A percentile compares a stretch with the other conserved stretches of the same genome.
Conservation (phyloP, 163 green algal species). For the Smithsoniella earleae region DNA sequence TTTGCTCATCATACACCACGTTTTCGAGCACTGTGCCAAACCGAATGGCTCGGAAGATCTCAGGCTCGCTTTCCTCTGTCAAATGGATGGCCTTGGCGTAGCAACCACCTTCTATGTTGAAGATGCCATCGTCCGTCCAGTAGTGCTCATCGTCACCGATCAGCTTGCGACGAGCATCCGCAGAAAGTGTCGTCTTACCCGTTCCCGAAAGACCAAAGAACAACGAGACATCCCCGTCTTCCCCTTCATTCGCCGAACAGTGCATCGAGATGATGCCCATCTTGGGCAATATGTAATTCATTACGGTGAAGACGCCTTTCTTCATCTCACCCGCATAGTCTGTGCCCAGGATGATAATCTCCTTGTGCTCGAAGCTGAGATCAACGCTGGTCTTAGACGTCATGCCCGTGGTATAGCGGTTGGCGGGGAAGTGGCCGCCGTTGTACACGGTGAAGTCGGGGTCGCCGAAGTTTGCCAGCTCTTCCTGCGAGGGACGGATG, state of each 20-base stretch:
- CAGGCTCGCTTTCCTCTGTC: constrained; percentile 64
- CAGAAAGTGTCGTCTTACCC: constrained; percentile 92
- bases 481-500: constrained; percentile 74
- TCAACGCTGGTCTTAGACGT: constrained; percentile 78
- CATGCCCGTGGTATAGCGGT: constrained; percentile 84
- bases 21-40: constrained; percentile 91
- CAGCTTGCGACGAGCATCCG: constrained; percentile 70
- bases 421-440: constrained; percentile 76
- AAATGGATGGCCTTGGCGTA: constrained; percentile 96
- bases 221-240: constrained; percentile 69
- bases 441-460: constrained; percentile 88
- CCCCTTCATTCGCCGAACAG: constrained; percentile 76
- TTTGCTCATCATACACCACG: constrained; percentile 76
- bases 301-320: constrained; percentile 89
- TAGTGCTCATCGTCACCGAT: constrained; percentile 97
- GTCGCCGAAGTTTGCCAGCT: constrained; percentile 78
- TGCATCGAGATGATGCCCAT: constrained; percentile 80
- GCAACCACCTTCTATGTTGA: constrained; percentile 98
- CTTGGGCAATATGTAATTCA: constrained; percentile 84
- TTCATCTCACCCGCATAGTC: constrained; percentile 98
- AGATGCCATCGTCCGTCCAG: constrained; percentile 84
- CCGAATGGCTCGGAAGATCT: constrained; percentile 80
- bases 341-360: constrained; percentile 91
- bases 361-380: constrained; percentile 63
- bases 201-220: constrained; percentile 96